phyloP scores from a whole-genome alignment of 805 yeast species.

The Ogataea populi-albae region DNA sequence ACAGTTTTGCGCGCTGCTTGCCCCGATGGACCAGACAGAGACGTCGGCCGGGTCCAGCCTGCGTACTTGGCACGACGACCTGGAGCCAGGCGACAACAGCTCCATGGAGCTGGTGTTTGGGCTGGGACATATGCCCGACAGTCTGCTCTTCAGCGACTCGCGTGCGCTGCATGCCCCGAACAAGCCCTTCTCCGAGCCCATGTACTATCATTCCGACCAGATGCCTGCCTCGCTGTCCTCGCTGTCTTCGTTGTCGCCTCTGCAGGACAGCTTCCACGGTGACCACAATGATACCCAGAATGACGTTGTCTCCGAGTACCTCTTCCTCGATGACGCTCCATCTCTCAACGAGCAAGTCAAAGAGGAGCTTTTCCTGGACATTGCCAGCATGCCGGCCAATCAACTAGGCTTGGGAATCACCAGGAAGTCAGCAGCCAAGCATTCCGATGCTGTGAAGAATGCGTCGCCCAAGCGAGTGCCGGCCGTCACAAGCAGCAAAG shows the following conservation, averaged over 20 bases:
- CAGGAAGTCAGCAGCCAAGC: not conserved
- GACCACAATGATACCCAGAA: not conserved
- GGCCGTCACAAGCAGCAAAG: not conserved
- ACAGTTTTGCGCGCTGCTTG: too few species aligned
- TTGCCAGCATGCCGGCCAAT: not conserved
- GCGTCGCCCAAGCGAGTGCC: not conserved
- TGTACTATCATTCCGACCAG: constrained; percentile 2
- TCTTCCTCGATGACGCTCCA: constrained; percentile 1
- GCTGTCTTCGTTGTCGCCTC: not conserved
- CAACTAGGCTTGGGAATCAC: not conserved
- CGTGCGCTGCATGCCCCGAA: too few species aligned
- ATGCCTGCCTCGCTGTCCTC: not conserved
- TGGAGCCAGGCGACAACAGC: too few species aligned
- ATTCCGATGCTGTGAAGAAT: not conserved
- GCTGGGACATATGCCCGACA: too few species aligned
- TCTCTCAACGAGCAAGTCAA: constrained; percentile 1
- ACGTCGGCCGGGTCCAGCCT: too few species aligned
- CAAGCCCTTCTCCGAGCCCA: too few species aligned
- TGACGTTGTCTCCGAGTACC: constrained; percentile 2
- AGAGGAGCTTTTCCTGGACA: not conserved
- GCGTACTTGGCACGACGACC: too few species aligned
- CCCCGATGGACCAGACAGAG: too few species aligned
- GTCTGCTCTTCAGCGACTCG: too few species aligned
- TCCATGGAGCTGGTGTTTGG: too few species aligned
- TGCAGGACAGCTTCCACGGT: not conserved